A percentile compares a stretch with the other conserved stretches of the same genome.
phyloP scores from a whole-genome alignment of 1,284 basidiomycete species.

The Cryptococcus maquisensis region DNA sequence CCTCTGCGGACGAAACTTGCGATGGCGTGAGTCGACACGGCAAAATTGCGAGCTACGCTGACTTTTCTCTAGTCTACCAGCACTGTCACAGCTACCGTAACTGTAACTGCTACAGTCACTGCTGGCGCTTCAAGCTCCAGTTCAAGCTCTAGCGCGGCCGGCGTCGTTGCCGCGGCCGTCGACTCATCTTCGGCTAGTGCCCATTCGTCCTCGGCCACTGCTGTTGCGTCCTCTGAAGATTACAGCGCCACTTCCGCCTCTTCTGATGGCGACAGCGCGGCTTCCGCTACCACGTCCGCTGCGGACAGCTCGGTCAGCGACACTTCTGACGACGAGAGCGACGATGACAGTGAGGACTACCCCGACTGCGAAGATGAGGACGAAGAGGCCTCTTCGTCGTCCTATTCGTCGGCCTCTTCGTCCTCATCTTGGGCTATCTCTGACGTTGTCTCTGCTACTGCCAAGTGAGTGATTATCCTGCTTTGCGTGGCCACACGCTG shows the following conservation, averaged over 20 bases:
- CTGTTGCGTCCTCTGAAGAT: conserved; percentile 7
- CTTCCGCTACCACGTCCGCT: too few relatives aligned
- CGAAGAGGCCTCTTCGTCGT: neutral
- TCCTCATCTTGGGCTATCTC: too few relatives aligned
- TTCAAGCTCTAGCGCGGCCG: neutral
- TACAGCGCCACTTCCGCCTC: conserved; percentile 2
- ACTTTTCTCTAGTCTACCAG: conserved; percentile 3
- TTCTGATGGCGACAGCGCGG: neutral
- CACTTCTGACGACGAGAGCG: too few relatives aligned
- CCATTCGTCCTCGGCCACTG: neutral
- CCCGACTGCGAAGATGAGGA: conserved; percentile 9
- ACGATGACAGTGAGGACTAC: conserved; percentile 12
- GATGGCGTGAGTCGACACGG: conserved; percentile 15
- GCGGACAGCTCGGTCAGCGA: too few relatives aligned
- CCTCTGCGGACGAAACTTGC: conserved; percentile 6
- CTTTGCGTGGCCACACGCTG: neutral
- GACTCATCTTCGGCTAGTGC: neutral
- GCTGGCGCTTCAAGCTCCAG: neutral
- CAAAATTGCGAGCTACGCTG: neutral
- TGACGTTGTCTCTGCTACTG: neutral
- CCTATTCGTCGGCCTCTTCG: neutral
- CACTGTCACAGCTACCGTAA: conserved; percentile 24
- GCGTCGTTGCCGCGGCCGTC: neutral
- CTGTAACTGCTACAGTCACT: conserved; percentile 8
- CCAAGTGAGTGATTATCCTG: conserved; percentile 37